Conservation (phyloP, 1,284 basidiomycete species). For the Cryptococcus neoformans region DNA sequence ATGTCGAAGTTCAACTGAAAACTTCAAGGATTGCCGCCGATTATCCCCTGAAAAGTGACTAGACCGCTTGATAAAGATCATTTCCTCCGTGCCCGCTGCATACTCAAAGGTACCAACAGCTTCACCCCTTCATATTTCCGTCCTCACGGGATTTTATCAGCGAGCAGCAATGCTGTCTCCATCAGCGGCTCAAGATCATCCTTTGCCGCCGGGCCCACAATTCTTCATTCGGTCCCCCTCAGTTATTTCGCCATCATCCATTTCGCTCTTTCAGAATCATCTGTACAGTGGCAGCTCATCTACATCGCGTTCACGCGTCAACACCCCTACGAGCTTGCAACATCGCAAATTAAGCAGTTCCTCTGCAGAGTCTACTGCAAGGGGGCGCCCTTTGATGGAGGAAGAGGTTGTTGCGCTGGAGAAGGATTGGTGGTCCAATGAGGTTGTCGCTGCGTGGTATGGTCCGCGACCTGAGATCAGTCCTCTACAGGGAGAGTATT, state of each 20-base stretch:
- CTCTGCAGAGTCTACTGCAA: neutral
- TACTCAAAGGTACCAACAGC: conserved; percentile 5
- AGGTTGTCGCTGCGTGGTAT: conserved; percentile 29
- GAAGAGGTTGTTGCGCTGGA: conserved; percentile 16
- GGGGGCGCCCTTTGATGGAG: neutral
- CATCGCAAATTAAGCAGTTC: neutral
- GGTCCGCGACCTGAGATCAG: conserved; percentile 17
- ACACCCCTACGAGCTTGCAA: neutral
- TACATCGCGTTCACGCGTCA: neutral
- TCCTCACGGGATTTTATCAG: conserved; percentile 8
- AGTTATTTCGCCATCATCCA: neutral
- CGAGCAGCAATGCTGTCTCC: conserved; percentile 3
- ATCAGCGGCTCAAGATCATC: neutral
- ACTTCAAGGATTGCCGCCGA: neutral
- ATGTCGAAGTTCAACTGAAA: neutral
- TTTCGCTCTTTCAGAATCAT: neutral
- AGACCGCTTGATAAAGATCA: conserved; percentile 7
- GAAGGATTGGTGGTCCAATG: conserved; percentile 27
- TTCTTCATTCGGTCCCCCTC: neutral
- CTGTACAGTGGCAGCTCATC: neutral
- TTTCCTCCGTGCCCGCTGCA: conserved; percentile 7
- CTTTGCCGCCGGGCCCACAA: neutral
- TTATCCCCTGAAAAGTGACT: conserved; percentile 5
- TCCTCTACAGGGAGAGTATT: neutral
- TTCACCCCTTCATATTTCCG: conserved; percentile 9